These are phyloP conservation scores for Piromyces sp. DNA, from an alignment of 192 early-diverging fungal genomes.

Conservation along the genomic window DNA sequence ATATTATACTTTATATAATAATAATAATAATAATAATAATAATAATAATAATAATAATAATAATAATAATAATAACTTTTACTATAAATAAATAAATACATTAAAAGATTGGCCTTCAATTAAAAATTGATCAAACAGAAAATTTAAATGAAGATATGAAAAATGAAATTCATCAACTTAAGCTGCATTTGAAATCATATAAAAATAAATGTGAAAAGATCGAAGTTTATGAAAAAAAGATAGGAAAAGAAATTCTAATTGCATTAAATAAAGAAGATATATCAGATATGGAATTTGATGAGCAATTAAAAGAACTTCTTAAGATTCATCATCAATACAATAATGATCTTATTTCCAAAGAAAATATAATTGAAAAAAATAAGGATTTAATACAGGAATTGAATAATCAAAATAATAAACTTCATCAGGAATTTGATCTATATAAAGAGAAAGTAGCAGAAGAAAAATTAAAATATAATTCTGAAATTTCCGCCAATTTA, in stretches of 20 bases:
- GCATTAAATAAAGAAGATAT: background rate
- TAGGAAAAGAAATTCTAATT: background rate
- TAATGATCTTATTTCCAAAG: background rate
- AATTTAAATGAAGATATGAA: background rate
- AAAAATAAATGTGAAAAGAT: background rate
- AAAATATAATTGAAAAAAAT: background rate
- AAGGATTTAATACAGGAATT: background rate
- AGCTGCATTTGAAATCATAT: background rate
- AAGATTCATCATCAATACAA: background rate
- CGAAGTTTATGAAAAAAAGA: background rate
- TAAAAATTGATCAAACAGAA: background rate
- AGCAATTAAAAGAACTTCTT: background rate
- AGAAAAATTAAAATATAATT: background rate
- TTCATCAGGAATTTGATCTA: background rate
- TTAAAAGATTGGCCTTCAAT: background rate
- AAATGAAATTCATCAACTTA: background rate
- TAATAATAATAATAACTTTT: too few relatives aligned
- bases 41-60: too few relatives aligned
- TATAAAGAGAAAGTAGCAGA: background rate
- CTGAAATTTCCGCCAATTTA: background rate
- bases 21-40: too few relatives aligned
- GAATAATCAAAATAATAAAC: background rate
- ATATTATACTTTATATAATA: too few relatives aligned
- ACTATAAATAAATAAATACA: too few relatives aligned
- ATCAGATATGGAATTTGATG: background rate